A percentile compares a stretch with the other conserved stretches of the same genome.
phyloP scores from a whole-genome alignment of 352 stramenopile genomes.

The Phytophthora idaei region DNA sequence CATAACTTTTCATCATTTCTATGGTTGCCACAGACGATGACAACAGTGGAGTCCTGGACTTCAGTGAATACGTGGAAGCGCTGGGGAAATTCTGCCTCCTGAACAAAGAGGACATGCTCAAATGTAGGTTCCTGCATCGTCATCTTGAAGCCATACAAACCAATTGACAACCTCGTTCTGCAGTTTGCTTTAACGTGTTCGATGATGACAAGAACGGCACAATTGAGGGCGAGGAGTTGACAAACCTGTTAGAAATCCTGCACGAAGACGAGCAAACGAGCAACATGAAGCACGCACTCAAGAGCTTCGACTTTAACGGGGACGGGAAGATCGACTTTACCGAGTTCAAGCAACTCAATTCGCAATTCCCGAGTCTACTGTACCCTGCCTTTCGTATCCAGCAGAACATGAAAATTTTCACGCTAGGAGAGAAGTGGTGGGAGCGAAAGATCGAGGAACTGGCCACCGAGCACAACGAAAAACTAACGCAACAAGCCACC shows the following conservation, averaged over 20 bases:
- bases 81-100: slow-evolving; percentile 79
- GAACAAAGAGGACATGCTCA: slow-evolving; percentile 77
- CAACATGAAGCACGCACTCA: slow-evolving; percentile 72
- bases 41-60: slow-evolving; percentile 72
- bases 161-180: not conserved
- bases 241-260: slow-evolving; percentile 67
- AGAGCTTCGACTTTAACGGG: slow-evolving; percentile 70
- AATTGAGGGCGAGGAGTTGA: slow-evolving; percentile 71
- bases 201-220: slow-evolving; percentile 74
- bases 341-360: slow-evolving; percentile 70
- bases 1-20: not conserved
- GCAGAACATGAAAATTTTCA: slow-evolving; percentile 74
- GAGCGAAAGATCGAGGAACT: slow-evolving; percentile 62
- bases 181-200: slow-evolving; percentile 85
- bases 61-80: slow-evolving; percentile 79
- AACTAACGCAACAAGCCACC: slow-evolving; percentile 41
- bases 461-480: slow-evolving; percentile 46
- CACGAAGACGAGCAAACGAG: slow-evolving; percentile 66
- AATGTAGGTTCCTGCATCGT: slow-evolving; percentile 40
- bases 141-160: not conserved
- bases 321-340: slow-evolving; percentile 78
- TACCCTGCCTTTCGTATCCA: slow-evolving; percentile 79
- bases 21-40: slow-evolving; percentile 51
- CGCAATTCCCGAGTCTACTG: slow-evolving; percentile 65
- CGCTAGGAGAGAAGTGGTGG: slow-evolving; percentile 72